Conservation (phyloP, 2,329 filamentous ascomycete genomes). For the Trichoderma oligosporum region DNA sequence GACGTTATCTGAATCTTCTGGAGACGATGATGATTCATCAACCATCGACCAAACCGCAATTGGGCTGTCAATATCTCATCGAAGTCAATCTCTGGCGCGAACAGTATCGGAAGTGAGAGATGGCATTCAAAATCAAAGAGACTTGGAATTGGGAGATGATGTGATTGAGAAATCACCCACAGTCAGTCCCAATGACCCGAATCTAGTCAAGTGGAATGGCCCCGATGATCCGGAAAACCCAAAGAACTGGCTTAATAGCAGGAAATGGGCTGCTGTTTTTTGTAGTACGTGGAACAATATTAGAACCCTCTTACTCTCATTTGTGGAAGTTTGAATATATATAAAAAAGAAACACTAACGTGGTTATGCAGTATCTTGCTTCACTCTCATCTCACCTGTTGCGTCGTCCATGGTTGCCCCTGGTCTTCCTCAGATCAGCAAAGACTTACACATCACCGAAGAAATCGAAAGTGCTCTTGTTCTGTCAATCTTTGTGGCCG, state of each 20-base stretch:
- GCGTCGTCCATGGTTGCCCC: constrained; percentile 57
- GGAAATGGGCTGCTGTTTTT: constrained; percentile 56
- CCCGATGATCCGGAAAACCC: constrained; percentile 50
- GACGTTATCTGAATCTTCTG: neutral
- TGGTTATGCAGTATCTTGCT: constrained; percentile 41
- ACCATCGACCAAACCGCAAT: neutral
- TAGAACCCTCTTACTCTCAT: neutral
- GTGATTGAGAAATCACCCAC: constrained; percentile 26
- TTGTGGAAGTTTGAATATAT: neutral
- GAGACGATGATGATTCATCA: neutral
- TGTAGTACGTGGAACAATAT: constrained; percentile 26
- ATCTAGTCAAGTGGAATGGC: constrained; percentile 49
- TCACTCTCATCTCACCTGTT: constrained; percentile 59
- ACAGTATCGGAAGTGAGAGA: constrained; percentile 40
- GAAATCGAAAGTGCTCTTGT: constrained; percentile 42
- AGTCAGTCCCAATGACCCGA: constrained; percentile 29
- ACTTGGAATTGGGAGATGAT: constrained; percentile 31
- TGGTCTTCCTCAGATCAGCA: constrained; percentile 47
- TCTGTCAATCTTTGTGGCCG: constrained; percentile 43
- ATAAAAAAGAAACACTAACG: neutral
- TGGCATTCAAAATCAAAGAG: constrained; percentile 36
- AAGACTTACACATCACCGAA: constrained; percentile 50
- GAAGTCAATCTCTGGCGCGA: constrained; percentile 26
- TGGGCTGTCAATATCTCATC: neutral
- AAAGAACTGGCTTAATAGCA: constrained; percentile 52